Evolutionary conservation across 305 asterid genomes (phyloP), one percentile per base, ranked within the genome.

Genomic region (Plantago coronopus): DNA sequence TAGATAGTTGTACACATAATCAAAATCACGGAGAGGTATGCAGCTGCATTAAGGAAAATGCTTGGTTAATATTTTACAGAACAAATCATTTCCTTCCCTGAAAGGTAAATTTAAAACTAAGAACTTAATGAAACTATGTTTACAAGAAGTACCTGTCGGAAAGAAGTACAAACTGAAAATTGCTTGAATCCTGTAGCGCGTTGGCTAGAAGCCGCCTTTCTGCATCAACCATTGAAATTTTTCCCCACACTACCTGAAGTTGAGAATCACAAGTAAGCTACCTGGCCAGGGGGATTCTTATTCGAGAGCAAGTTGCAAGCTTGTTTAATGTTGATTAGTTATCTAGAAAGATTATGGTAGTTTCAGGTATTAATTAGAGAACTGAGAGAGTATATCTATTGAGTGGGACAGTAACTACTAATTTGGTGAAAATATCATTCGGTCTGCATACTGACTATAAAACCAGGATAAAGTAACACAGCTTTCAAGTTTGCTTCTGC

Each of bases 171-270:
- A 94, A 94, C 49, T 89, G 97, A 66, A 74, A 85, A 71, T 94
- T 94, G 65, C 81, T 90, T 59, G 88, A 81, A 73, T 94, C 99
- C 60, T 75, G 75, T 15, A 94, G 90, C n/a, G 97, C 96, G 79
- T 87, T 72, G 17, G 77, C 91, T 73, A 94, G 72, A 67, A 94
- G 97, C 57, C 97, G 80, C 72, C 77, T 89, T 82, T 94, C 99
- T 71, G 99, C 99, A 75, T 94, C 95, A 66, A 94, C 95, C 99
- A 94, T 94, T 37, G 99, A 89, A 68, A 89, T 87, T 81, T 74
- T 89, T 46, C 99, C 99, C 99, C 99, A 94, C 11, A 46, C 88
- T 31, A 94, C 99, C 99, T 94, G 86, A 71, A 83, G 48, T 63
- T 18, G 58, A 58, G 65, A 67, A 58, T 21, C 46, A 66, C 59